These are phyloP conservation scores for Calonectria naviculata DNA, from an alignment of 2,329 filamentous ascomycete genomes.

Conservation along the genomic window DNA sequence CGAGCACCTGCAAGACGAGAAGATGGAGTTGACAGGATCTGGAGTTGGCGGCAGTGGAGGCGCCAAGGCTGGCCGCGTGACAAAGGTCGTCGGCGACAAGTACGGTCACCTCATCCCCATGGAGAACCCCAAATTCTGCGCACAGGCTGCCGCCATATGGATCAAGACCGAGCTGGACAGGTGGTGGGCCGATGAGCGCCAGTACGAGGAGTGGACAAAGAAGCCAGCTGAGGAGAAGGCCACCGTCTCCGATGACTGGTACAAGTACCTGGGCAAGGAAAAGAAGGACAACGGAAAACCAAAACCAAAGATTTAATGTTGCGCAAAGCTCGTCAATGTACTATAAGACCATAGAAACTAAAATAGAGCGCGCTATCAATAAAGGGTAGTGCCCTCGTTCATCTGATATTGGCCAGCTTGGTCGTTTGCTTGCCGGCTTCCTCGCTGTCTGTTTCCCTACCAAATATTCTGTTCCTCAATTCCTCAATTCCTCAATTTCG, in stretches of 20 bases:
- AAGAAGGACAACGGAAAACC: conserved; percentile 22
- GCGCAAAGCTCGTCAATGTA: background rate
- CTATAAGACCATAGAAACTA: background rate
- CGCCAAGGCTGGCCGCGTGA: conserved; percentile 71
- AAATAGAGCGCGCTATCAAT: background rate
- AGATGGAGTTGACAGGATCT: conserved; percentile 71
- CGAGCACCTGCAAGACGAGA: conserved; percentile 62
- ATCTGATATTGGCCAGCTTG: background rate
- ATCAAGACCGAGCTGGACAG: conserved; percentile 65
- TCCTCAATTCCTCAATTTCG: background rate
- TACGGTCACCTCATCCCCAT: conserved; percentile 87
- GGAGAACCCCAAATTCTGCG: conserved; percentile 78
- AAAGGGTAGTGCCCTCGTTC: background rate
- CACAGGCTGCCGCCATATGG: conserved; percentile 68
- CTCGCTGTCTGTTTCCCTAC: background rate
- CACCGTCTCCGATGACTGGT: conserved; percentile 61
- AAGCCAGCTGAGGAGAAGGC: conserved; percentile 64
- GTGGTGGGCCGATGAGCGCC: conserved; percentile 68
- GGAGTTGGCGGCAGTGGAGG: conserved; percentile 77
- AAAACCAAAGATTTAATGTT: conserved; percentile 43
- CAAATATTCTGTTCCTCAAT: background rate
- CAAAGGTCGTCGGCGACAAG: conserved; percentile 70
- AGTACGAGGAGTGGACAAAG: conserved; percentile 66
- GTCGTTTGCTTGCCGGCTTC: background rate
- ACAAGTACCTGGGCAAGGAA: conserved; percentile 59